phyloP scores from a whole-genome alignment of 768 basidiomycete genomes.

The Suillus sp. region DNA sequence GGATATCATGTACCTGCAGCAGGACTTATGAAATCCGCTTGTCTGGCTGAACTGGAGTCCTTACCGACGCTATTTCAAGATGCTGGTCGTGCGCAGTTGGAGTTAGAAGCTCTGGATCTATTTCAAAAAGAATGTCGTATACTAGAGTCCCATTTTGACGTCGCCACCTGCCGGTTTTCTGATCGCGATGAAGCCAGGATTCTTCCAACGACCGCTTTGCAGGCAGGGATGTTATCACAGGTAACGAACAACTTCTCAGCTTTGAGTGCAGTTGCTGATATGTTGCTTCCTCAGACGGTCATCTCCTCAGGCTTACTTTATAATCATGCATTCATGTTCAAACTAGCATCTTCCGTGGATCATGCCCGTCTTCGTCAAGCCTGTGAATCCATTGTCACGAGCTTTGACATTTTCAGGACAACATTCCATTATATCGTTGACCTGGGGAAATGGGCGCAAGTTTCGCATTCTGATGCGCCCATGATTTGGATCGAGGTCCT shows the following conservation, averaged over 20 bases:
- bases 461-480: constrained; percentile 25
- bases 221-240: constrained; percentile 54
- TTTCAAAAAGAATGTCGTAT: constrained; percentile 14
- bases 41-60: constrained; percentile 10
- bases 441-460: constrained; percentile 34
- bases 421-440: constrained; percentile 47
- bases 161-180: constrained; percentile 21
- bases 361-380: constrained; percentile 34
- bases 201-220: constrained; percentile 46
- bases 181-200: constrained; percentile 35
- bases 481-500: constrained; percentile 29
- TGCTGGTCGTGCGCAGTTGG: not conserved
- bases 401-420: constrained; percentile 46
- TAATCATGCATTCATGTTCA: constrained; percentile 36
- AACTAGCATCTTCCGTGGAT: constrained; percentile 22
- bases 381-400: constrained; percentile 37
- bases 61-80: not conserved
- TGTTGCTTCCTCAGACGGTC: constrained; percentile 26
- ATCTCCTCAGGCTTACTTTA: constrained; percentile 32
- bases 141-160: constrained; percentile 16
- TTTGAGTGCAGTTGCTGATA: not conserved
- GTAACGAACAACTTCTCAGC: constrained; percentile 25
- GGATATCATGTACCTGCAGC: constrained; percentile 38
- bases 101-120: not conserved
- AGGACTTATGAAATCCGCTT: constrained; percentile 37